Evolutionary conservation across 352 stramenopile species (phyloP).

Genomic region (Elongisporangium prolatum): DNA sequence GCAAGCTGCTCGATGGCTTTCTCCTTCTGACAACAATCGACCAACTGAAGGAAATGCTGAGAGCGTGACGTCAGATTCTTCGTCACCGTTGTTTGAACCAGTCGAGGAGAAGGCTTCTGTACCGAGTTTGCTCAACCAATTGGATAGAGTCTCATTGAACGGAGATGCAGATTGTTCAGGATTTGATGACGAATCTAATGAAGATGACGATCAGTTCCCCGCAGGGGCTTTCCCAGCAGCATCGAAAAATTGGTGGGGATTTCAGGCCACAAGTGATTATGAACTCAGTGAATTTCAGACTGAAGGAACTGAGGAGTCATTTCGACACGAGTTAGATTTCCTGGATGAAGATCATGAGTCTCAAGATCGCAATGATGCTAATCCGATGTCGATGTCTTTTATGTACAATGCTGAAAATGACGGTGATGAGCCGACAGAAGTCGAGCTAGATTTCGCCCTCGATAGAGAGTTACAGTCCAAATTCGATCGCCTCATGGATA

Average conservation of each 20-base stretch:
- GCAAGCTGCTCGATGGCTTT: slow-evolving; percentile 62
- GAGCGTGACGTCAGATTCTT: slow-evolving; percentile 10
- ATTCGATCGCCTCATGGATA: slow-evolving; percentile 70
- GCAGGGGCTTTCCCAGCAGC: slow-evolving; percentile 49
- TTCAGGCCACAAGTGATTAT: slow-evolving; percentile 44
- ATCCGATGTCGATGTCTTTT: slow-evolving; percentile 81
- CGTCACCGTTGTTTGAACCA: slow-evolving; percentile 29
- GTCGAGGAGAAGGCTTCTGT: slow-evolving; percentile 38
- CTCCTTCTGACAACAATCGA: slow-evolving; percentile 10
- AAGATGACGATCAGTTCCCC: slow-evolving; percentile 33
- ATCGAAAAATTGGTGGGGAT: slow-evolving; percentile 75
- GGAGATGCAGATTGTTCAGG: slow-evolving; percentile 8
- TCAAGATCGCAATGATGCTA: slow-evolving; percentile 11
- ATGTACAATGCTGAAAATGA: slow-evolving; percentile 63
- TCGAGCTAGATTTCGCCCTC: slow-evolving; percentile 80
- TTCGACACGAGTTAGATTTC: slow-evolving; percentile 55
- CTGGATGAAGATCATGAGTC: slow-evolving; percentile 30
- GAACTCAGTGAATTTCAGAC: slow-evolving; percentile 77
- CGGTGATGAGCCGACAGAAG: slow-evolving; percentile 38
- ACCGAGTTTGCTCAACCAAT: slow-evolving; percentile 1
- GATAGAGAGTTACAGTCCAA: slow-evolving; percentile 68
- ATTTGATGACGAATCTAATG: slow-evolving; percentile 34
- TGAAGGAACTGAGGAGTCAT: slow-evolving; percentile 63
- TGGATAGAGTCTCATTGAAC: slow-evolving; percentile 5
- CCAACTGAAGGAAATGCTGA: slow-evolving; percentile 4